phyloP scores from a whole-genome alignment of 2,329 filamentous ascomycete genomes.

The Talaromyces sp. region DNA sequence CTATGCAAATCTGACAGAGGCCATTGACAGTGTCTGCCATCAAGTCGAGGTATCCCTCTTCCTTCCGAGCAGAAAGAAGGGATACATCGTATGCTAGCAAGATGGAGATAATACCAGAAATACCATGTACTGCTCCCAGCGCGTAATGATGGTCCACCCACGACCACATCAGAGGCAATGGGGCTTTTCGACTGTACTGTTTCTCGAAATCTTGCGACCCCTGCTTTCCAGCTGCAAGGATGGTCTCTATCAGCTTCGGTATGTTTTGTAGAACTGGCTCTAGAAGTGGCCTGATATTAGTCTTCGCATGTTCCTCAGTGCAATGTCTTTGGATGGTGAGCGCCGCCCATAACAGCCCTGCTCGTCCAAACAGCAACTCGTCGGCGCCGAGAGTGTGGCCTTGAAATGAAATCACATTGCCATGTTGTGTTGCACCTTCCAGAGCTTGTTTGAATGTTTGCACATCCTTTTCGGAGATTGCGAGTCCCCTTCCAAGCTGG shows the following conservation, averaged over 20 bases:
- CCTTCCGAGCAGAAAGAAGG: conserved; percentile 21
- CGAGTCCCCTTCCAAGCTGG: background rate
- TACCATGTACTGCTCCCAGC: conserved; percentile 23
- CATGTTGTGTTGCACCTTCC: conserved; percentile 24
- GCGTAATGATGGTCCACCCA: conserved; percentile 32
- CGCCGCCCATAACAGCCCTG: conserved; percentile 31
- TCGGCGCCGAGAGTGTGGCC: conserved; percentile 29
- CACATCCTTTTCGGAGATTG: conserved; percentile 22
- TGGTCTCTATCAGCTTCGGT: conserved; percentile 25
- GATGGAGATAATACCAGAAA: conserved; percentile 32
- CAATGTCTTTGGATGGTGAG: conserved; percentile 27
- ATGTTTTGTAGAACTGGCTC: conserved; percentile 21
- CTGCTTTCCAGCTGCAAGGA: conserved; percentile 28
- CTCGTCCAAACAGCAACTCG: conserved; percentile 34
- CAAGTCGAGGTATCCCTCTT: conserved; percentile 20
- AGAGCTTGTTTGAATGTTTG: conserved; percentile 22
- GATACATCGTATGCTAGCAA: conserved; percentile 29
- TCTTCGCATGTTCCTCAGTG: conserved; percentile 16
- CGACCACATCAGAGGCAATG: conserved; percentile 36
- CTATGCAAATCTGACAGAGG: conserved; percentile 30
- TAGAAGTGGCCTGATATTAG: conserved; percentile 12
- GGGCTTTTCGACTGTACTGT: conserved; percentile 23
- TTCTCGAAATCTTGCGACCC: conserved; percentile 25
- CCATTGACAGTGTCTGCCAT: conserved; percentile 33
- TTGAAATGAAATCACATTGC: conserved; percentile 19